Conservation (phyloP, 305 asterid genomes). For the Solanum hybrid region DNA sequence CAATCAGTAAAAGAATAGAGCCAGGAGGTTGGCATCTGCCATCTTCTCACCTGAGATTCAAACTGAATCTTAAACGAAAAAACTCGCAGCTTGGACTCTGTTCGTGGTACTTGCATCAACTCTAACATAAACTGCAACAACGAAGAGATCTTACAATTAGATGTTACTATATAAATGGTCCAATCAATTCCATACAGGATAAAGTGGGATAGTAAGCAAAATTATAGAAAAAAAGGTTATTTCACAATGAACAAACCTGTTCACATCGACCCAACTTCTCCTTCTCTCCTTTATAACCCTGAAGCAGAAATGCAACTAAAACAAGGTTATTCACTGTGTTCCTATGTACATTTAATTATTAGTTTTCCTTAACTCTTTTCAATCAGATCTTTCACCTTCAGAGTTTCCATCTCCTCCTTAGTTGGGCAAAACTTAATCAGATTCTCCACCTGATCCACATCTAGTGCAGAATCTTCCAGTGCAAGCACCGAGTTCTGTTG, state of each 20-base stretch:
- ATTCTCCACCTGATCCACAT: conserved; percentile 87
- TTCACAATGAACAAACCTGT: conserved; percentile 50
- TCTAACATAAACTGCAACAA: conserved; percentile 70
- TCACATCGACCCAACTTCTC: conserved; percentile 87
- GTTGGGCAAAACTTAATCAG: conserved; percentile 89
- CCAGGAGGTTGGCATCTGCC: background rate
- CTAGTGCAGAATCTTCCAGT: conserved; percentile 77
- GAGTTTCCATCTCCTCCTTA: conserved; percentile 79
- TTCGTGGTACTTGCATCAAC: conserved; percentile 92
- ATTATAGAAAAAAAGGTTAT: conserved; percentile 4
- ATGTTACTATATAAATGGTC: background rate
- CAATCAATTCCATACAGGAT: background rate
- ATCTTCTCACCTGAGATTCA: conserved; percentile 56
- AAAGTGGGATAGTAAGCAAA: background rate
- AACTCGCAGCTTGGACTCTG: conserved; percentile 74
- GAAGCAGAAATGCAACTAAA: conserved; percentile 20
- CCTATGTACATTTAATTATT: background rate
- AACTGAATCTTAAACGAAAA: conserved; percentile 87
- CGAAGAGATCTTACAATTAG: background rate
- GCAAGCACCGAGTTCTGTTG: conserved; percentile 68
- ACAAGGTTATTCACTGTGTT: background rate
- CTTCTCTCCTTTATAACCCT: conserved; percentile 87
- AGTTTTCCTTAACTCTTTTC: background rate
- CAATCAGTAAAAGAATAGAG: background rate
- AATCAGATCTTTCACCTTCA: conserved; percentile 43